A percentile compares a stretch with the other conserved stretches of the same genome.
These are phyloP conservation scores for Coix lacrymajobi DNA, from an alignment of 176 grass and related monocot species.

Conservation along the genomic window DNA sequence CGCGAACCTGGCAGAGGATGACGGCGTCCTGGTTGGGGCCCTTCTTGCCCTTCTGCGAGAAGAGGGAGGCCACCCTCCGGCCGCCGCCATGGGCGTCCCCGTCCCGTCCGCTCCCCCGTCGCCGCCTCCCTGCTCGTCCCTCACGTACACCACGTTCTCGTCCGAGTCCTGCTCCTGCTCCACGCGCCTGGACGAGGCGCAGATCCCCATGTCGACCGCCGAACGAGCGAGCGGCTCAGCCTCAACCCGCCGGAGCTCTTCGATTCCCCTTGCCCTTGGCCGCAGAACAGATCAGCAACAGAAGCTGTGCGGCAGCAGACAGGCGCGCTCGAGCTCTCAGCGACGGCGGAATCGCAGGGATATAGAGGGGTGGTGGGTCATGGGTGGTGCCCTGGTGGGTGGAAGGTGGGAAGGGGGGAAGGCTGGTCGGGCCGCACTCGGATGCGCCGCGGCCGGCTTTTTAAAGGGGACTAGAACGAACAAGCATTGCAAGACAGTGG, in stretches of 20 bases:
- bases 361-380: neutral
- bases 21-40: constrained; percentile 92
- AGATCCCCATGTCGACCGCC: constrained; percentile 39
- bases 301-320: neutral
- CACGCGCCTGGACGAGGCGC: constrained; percentile 47
- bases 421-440: no score
- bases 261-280: neutral
- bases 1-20: constrained; percentile 78
- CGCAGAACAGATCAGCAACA: neutral
- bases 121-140: constrained; percentile 38
- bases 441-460: neutral
- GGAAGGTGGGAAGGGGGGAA: no score
- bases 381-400: no score
- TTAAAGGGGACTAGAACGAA: neutral
- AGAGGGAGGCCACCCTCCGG: constrained; percentile 75
- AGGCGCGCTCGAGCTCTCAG: neutral
- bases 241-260: no score
- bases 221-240: neutral
- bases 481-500: neutral
- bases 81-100: neutral
- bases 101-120: neutral
- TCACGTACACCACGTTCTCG: constrained; percentile 70
- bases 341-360: neutral
- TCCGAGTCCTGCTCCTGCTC: constrained; percentile 42
- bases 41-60: constrained; percentile 85